phyloP scores from a whole-genome alignment of 768 basidiomycete genomes.

The Calocybe gangraenosa region DNA sequence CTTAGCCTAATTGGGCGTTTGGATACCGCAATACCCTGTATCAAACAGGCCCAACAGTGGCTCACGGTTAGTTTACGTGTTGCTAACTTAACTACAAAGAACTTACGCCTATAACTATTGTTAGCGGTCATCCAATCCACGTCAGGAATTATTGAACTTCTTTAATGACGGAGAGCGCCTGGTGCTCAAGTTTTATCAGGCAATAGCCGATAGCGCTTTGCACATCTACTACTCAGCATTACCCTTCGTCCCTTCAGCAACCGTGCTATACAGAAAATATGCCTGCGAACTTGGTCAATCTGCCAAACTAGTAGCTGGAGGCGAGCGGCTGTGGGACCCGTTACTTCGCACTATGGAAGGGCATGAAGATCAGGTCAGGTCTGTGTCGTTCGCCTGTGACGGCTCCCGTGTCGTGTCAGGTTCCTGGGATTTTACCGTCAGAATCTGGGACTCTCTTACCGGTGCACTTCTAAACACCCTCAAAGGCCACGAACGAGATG shows the following conservation, averaged over 20 bases:
- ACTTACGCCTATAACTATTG: background rate
- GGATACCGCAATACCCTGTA: conserved; percentile 3
- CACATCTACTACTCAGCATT: conserved; percentile 9
- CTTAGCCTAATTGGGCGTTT: conserved; percentile 3
- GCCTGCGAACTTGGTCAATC: background rate
- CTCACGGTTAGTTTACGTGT: background rate
- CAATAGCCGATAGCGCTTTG: conserved; percentile 6
- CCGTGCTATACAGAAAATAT: conserved; percentile 4
- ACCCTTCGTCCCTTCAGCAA: conserved; percentile 5
- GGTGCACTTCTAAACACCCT: background rate
- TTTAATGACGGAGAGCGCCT: conserved; percentile 7
- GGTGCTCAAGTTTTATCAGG: conserved; percentile 2
- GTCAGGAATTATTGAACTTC: background rate
- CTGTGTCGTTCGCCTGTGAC: conserved; percentile 5
- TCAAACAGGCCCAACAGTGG: conserved; percentile 5
- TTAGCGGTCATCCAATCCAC: background rate
- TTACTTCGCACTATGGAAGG: conserved; percentile 6
- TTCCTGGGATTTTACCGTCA: conserved; percentile 3
- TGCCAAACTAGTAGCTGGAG: background rate
- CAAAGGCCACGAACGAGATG: background rate
- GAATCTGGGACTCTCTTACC: conserved; percentile 7
- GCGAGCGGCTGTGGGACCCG: conserved; percentile 4
- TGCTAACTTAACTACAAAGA: background rate
- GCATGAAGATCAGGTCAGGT: conserved; percentile 1
- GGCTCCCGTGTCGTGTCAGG: conserved; percentile 6